A percentile compares a stretch with the other conserved stretches of the same genome.
Evolutionary conservation across 2,329 filamentous ascomycete species (phyloP).

Genomic region (Venturia effusa): DNA sequence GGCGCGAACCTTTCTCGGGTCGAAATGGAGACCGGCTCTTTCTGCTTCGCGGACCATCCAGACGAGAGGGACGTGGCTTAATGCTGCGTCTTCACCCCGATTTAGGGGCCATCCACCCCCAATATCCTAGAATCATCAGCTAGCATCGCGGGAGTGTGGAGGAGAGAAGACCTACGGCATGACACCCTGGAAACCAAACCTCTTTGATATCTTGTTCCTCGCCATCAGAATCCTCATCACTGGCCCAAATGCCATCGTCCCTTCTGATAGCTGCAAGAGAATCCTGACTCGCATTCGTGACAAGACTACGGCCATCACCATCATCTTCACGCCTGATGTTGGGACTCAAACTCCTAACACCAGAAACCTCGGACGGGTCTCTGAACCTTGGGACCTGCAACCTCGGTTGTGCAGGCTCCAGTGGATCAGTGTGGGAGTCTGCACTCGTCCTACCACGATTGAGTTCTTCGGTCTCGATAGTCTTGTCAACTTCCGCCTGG

Average conservation of each 20-base stretch:
- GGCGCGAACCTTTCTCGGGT: constrained; percentile 54
- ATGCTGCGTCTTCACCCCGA: constrained; percentile 43
- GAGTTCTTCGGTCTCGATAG: constrained; percentile 14
- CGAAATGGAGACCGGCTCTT: constrained; percentile 59
- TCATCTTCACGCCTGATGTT: constrained; percentile 15
- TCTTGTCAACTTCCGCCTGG: constrained; percentile 9
- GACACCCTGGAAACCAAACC: constrained; percentile 69
- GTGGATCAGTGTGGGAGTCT: background rate
- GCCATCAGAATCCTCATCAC: constrained; percentile 19
- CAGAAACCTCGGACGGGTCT: constrained; percentile 24
- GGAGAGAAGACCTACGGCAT: constrained; percentile 36
- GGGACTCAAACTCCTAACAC: constrained; percentile 23
- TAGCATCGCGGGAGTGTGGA: constrained; percentile 14
- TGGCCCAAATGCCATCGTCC: constrained; percentile 22
- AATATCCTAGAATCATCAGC: constrained; percentile 42
- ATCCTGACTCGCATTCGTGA: constrained; percentile 19
- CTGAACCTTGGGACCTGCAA: constrained; percentile 22
- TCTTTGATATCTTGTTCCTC: constrained; percentile 64
- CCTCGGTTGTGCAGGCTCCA: constrained; percentile 16
- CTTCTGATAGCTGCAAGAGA: constrained; percentile 18
- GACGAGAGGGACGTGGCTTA: constrained; percentile 57
- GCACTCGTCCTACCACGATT: constrained; percentile 1
- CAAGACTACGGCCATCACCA: constrained; percentile 17
- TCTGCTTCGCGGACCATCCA: constrained; percentile 60
- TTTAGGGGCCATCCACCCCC: constrained; percentile 61